phyloP scores from a whole-genome alignment of 108 stramenopile species.

The Schizochytrium sp. region DNA sequence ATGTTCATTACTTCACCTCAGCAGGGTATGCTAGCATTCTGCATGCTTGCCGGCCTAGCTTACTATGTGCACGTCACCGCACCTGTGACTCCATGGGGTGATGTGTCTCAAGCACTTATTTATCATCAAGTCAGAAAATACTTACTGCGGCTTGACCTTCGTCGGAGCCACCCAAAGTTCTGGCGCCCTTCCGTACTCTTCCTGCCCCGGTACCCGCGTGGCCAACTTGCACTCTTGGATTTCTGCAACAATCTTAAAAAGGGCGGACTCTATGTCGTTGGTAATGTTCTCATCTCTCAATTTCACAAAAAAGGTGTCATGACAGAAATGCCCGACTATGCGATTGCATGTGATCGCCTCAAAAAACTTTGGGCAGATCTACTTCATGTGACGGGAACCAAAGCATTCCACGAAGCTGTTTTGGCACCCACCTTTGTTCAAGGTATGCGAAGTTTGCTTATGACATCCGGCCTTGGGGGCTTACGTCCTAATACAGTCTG shows the following conservation, averaged over 20 bases:
- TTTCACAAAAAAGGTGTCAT: background rate
- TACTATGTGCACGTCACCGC: conserved; percentile 41
- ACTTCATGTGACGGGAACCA: background rate
- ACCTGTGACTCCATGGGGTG: conserved; percentile 59
- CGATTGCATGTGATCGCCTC: background rate
- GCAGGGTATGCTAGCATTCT: conserved; percentile 10
- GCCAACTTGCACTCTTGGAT: background rate
- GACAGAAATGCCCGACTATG: background rate
- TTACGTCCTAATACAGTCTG: conserved; percentile 55
- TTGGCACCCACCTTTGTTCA: background rate
- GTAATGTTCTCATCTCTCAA: conserved; percentile 23
- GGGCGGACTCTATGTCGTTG: conserved; percentile 63
- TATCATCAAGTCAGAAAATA: conserved; percentile 66
- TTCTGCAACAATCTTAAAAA: conserved; percentile 65
- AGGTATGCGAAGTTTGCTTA: conserved; percentile 12
- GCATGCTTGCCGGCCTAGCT: background rate
- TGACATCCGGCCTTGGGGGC: conserved; percentile 56
- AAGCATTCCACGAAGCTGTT: conserved; percentile 52
- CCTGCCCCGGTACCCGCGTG: background rate
- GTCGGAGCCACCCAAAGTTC: conserved; percentile 56
- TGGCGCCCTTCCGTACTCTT: conserved; percentile 62
- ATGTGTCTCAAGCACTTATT: conserved; percentile 63
- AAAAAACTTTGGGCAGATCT: conserved; percentile 56
- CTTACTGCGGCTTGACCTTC: conserved; percentile 63
- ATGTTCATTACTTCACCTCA: conserved; percentile 55